A percentile compares a stretch with the other conserved stretches of the same genome.
Evolutionary conservation across 148 eudicot species (phyloP).

Genomic region (Camellia granthamiana): DNA sequence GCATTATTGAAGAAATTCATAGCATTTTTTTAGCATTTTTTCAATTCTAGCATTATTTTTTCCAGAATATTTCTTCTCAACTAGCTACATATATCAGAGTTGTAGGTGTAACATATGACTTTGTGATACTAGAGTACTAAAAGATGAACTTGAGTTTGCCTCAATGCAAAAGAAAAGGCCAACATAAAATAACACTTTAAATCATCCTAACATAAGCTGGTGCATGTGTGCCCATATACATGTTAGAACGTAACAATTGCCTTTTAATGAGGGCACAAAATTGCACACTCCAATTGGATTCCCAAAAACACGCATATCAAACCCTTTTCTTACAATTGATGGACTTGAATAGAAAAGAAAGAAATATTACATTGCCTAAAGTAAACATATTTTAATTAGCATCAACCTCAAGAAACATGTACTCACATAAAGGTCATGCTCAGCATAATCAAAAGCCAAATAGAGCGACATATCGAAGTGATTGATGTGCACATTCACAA

Average conservation of each 20-base stretch:
- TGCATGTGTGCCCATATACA: background rate
- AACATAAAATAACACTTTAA: background rate
- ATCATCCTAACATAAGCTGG: background rate
- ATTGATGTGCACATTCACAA: slow-evolving; percentile 96
- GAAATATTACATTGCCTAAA: background rate
- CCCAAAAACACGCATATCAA: background rate
- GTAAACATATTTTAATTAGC: no score
- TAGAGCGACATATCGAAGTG: slow-evolving; percentile 89
- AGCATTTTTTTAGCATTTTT: background rate
- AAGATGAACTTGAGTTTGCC: background rate
- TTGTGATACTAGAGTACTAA: background rate
- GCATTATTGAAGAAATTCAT: background rate
- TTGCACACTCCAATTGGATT: background rate
- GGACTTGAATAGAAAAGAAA: background rate
- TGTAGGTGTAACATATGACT: background rate
- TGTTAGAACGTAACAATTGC: background rate
- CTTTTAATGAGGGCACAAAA: background rate
- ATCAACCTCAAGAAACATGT: slow-evolving; percentile 8
- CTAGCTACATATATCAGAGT: background rate
- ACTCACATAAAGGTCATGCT: slow-evolving; percentile 97
- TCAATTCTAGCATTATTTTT: background rate
- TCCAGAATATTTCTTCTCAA: background rate
- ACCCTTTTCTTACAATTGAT: background rate
- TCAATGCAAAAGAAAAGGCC: background rate
- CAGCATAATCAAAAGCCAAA: slow-evolving; percentile 96